Conservation (phyloP, 148 eudicot genomes). For the Persicaria tinctoria region DNA sequence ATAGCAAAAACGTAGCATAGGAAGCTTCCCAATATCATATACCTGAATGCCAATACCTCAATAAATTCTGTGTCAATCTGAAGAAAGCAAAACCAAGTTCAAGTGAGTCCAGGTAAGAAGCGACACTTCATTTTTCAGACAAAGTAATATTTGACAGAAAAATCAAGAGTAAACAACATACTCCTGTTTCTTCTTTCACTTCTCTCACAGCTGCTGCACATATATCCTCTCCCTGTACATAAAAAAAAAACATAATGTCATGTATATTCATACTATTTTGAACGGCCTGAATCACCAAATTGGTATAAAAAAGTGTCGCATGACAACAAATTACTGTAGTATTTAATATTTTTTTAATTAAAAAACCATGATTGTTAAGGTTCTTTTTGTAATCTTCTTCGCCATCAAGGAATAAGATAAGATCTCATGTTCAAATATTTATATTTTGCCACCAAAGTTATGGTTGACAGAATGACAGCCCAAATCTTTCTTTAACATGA, state of each 20-base stretch:
- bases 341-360: no score
- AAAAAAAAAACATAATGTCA: neutral
- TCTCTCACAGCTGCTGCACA: slow-evolving; percentile 58
- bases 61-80: slow-evolving; percentile 72
- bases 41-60: slow-evolving; percentile 73
- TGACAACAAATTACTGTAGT: no score
- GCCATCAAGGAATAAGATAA: no score
- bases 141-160: neutral
- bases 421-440: no score
- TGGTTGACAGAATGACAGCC: no score
- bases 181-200: slow-evolving; percentile 94
- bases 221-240: slow-evolving; percentile 77
- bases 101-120: neutral
- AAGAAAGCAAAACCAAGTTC: slow-evolving; percentile 10
- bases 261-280: neutral
- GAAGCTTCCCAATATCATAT: neutral
- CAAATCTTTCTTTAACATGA: no score
- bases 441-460: no score
- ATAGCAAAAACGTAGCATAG: no score
- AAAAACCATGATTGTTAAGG: no score
- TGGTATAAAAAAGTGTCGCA: neutral
- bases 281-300: neutral
- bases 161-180: slow-evolving; percentile 27
- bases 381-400: no score
- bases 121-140: neutral